Percentiles rank a stretch among this genome's conserved stretches.
Evolutionary conservation across 257 asterid genomes (phyloP).

Genomic region (Dorcoceras hygrometricum): DNA sequence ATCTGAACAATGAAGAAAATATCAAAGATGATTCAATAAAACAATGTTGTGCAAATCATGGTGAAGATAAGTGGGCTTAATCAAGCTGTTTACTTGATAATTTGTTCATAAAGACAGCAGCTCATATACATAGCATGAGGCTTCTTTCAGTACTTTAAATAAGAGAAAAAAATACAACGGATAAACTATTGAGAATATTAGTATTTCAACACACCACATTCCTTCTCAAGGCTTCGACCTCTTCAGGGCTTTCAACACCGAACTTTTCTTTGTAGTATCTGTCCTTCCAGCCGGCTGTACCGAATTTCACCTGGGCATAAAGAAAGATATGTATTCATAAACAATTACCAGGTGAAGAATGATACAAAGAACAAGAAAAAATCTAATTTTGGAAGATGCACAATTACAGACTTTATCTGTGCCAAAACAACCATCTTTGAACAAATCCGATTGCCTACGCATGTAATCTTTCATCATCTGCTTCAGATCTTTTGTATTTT

Average conservation of each 20-base stretch:
- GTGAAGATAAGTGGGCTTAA: background rate
- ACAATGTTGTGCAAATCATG: too few relatives aligned
- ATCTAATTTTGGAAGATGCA: background rate
- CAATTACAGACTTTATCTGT: slow-evolving; percentile 37
- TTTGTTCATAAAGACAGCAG: background rate
- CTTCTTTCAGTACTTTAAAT: too few relatives aligned
- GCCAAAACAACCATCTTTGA: slow-evolving; percentile 32
- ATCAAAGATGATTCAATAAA: too few relatives aligned
- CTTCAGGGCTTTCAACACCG: slow-evolving; percentile 29
- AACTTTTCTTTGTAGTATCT: slow-evolving; percentile 53
- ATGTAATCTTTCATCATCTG: slow-evolving; percentile 32
- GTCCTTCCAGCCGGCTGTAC: slow-evolving; percentile 42
- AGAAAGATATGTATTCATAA: background rate
- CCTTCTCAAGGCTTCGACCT: slow-evolving; percentile 38
- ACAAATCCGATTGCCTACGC: slow-evolving; percentile 30
- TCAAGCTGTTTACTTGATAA: background rate
- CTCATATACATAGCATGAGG: background rate
- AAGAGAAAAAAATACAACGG: too few relatives aligned
- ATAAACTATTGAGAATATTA: background rate
- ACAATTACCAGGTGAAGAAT: background rate
- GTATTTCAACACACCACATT: slow-evolving; percentile 36
- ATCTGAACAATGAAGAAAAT: slow-evolving; percentile 35
- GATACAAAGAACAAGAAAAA: background rate
- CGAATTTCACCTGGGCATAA: slow-evolving; percentile 44
- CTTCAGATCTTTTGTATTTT: slow-evolving; percentile 40